A percentile compares a stretch with the other conserved stretches of the same genome.
These are phyloP conservation scores for Lotus japonicus DNA, from an alignment of 306 rosid genomes.

Conservation along the genomic window DNA sequence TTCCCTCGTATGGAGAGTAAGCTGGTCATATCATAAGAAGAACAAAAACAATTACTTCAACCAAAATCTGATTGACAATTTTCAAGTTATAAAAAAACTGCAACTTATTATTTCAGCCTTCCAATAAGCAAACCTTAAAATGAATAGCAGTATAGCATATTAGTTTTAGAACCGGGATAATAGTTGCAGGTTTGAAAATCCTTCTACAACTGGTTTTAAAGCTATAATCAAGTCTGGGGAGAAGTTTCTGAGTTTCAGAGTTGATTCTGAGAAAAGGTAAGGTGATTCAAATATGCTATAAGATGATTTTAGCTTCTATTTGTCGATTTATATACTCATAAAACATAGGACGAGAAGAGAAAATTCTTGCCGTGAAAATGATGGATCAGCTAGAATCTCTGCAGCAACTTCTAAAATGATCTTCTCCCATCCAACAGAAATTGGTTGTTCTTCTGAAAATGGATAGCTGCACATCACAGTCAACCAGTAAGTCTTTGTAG, in stretches of 20 bases:
- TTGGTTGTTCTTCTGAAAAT: constrained; percentile 75
- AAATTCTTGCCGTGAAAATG: constrained; percentile 47
- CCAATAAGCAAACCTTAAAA: background rate
- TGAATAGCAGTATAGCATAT: background rate
- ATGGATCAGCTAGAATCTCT: constrained; percentile 72
- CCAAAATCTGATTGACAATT: background rate
- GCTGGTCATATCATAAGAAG: constrained; percentile 34
- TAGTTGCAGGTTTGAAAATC: no score
- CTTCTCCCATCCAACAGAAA: constrained; percentile 86
- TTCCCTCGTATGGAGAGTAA: constrained; percentile 51
- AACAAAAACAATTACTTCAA: background rate
- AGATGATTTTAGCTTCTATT: background rate
- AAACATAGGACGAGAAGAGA: background rate
- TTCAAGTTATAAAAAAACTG: background rate
- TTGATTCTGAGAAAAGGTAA: no score
- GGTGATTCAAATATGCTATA: background rate
- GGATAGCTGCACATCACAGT: constrained; percentile 59
- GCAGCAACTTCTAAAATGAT: constrained; percentile 51
- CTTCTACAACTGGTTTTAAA: no score
- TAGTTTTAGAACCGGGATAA: no score
- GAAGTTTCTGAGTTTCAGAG: no score
- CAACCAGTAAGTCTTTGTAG: constrained; percentile 18
- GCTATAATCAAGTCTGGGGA: no score
- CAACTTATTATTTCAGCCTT: background rate
- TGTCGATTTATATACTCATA: background rate